Evolutionary conservation across 192 early-diverging fungal genomes (phyloP), one percentile per base, ranked within the genome.

Genomic region (Phlyctochytrium planicorne): DNA sequence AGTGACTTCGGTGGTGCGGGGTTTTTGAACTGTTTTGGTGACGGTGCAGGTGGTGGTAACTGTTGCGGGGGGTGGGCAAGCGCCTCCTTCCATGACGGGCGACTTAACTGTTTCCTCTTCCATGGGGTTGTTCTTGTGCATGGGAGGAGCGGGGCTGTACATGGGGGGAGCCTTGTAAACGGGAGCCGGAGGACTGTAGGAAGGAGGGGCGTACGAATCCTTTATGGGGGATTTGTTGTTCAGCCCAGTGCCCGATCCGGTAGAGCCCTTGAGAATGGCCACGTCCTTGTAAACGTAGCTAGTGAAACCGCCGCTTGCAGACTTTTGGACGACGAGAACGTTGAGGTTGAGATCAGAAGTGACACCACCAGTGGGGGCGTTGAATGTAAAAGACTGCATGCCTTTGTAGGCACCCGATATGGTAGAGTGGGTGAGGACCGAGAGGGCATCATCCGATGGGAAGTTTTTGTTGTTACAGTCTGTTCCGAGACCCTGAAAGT

Each of bases 401-500:
- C 56, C 56, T 4, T 10, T 4, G 56, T 59, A 59, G 56, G 6
- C 24, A 24, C 56, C 29, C 23, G 6, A 12, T 6, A n/a, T n/a
- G 56, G 56, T 24, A 12, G 6, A 16, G 56, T 59, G 40, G 40
- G 40, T 59, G 30, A 67, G 3, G 30, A 53, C 16, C 24, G 65
- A 67, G 53, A 34, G 33, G 52, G 47, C 50, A 3, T 24, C 10
- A 3, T 67, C 65, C 25, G 32, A 33, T 20, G 4, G 53, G 30
- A 34, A 3, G 16, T 33, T 33, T 17, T 34, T 33, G 20, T 2
- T 34, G 17, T 12, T 23, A 53, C 65, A 67, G 10, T n/a, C 55
- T 3, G 10, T 27, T 6, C 10, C 30, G 55, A 57, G 53, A 32
- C 33, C 57, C 23, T 60, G 52, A 50, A 67, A 57, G 14, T 34